Base-by-base conservation (phyloP, 768 basidiomycete genomes). In the Galerina marginata region DNA sequence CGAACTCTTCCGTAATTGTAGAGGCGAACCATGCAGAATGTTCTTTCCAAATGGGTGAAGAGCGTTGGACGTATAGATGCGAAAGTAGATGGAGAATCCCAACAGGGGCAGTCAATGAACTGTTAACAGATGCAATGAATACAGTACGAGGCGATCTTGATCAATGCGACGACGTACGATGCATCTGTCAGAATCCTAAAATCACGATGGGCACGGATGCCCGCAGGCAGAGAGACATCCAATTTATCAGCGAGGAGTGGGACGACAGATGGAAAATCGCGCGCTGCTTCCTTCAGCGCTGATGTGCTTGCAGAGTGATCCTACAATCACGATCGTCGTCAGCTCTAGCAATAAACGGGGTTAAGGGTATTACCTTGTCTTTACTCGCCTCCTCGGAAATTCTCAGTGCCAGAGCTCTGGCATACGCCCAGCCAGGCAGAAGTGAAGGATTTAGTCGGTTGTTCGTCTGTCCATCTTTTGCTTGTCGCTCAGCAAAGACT, bases 171-270 rank as follows among this genome's bases (percentile, higher is more conserved):
- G 20, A 67, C 84, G n/a, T 63, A 92, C 91, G 74, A 79, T 20
- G 81, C 82, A 44, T 90, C 91, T 0, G 88, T 87, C 58, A 88
- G 79, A 23, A 96, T 86, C 62, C 84, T 81, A 69, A 94, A 90
- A 20, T 86, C 84, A 4, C 77, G 77, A 68, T 91, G 86, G 0
- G 78, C 72, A 12, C 90, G 77, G 10, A 93, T 79, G 2, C 83
- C 75, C 2, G 75, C 72, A 4, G 91, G 79, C 1, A 96, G 74
- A 4, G 78, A 69, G 3, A 90, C 83, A 15, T 95, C 94, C 7
- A 91, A 81, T 71, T 95, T 95, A 71, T 96, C 93, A 2, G 93
- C 92, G 1, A 98, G 75, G 5, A 96, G 79, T 0, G 90, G 89
- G 0, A 95, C 83, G 2, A 96, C 81, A 0, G 90, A 86, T 0